Conservation (phyloP, 139 green algal species). For the Chlorella sp. region DNA sequence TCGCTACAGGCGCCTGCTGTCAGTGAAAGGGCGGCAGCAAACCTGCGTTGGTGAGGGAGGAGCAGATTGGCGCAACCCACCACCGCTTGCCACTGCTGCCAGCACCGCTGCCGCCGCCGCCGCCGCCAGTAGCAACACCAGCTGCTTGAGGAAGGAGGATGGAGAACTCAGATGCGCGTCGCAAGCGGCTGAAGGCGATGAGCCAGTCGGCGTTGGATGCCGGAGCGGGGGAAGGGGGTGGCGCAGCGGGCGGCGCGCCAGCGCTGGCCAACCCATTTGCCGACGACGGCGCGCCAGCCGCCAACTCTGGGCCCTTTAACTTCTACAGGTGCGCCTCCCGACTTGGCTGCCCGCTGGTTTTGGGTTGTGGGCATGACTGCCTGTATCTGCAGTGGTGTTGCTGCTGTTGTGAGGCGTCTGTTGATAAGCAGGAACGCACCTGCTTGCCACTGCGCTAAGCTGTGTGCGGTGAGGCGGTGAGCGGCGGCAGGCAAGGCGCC, state of each 20-base stretch:
- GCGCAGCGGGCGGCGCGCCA: background rate
- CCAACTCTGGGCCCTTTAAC: constrained; percentile 10
- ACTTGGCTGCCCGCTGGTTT: background rate
- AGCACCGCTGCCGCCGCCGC: background rate
- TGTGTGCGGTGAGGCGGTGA: too few relatives aligned
- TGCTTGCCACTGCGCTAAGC: too few relatives aligned
- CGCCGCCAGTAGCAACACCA: background rate
- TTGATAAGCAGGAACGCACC: too few relatives aligned
- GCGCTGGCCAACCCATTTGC: constrained; percentile 29
- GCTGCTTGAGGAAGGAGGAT: background rate
- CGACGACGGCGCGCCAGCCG: background rate
- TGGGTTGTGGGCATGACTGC: background rate
- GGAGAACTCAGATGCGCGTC: constrained; percentile 22
- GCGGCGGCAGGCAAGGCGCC: background rate
- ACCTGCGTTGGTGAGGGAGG: too few relatives aligned
- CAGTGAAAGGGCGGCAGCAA: too few relatives aligned
- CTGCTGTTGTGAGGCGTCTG: too few relatives aligned
- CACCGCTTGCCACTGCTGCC: background rate
- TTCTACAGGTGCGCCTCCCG: constrained; percentile 26
- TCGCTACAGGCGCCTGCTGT: too few relatives aligned
- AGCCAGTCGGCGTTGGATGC: background rate
- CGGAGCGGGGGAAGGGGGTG: background rate
- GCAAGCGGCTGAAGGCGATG: constrained; percentile 44
- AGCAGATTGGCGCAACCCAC: too few relatives aligned
- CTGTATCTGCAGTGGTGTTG: background rate